Evolutionary conservation across 305 asterid genomes (phyloP).

Genomic region (Solanum hybrid): DNA sequence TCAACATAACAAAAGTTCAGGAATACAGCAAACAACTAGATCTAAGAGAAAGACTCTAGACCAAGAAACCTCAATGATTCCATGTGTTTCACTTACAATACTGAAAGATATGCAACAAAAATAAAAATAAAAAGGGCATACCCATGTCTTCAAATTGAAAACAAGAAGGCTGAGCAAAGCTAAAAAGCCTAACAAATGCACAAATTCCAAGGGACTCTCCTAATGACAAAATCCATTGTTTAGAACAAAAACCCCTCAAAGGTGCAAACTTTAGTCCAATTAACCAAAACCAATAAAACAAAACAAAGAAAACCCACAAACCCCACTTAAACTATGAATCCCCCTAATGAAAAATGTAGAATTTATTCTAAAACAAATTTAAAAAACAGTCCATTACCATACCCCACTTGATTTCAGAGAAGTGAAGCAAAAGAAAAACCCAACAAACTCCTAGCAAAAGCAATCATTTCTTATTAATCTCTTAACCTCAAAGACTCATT

Average conservation of each 20-base stretch:
- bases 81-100: neutral
- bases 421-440: slow-evolving; percentile 44
- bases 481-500: slow-evolving; percentile 46
- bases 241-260: slow-evolving; percentile 10
- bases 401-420: slow-evolving; percentile 71
- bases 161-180: slow-evolving; percentile 6
- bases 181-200: slow-evolving; percentile 18
- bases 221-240: neutral
- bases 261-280: neutral
- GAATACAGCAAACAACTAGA: slow-evolving; percentile 16
- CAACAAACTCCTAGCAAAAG: slow-evolving; percentile 30
- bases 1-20: neutral
- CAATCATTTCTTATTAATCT: slow-evolving; percentile 45
- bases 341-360: slow-evolving; percentile 7
- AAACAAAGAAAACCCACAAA: neutral
- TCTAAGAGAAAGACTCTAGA: slow-evolving; percentile 21
- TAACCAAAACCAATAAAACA: neutral
- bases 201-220: slow-evolving; percentile 7
- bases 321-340: neutral
- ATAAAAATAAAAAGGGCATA: slow-evolving; percentile 6
- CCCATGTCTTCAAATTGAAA: slow-evolving; percentile 30
- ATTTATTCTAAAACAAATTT: slow-evolving; percentile 22
- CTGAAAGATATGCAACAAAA: neutral
- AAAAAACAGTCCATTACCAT: slow-evolving; percentile 21
- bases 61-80: neutral